Evolutionary conservation across 2,329 filamentous ascomycete species (phyloP), one percentile per base, ranked within the genome.

Genomic region (Aspergillus uvarum): DNA sequence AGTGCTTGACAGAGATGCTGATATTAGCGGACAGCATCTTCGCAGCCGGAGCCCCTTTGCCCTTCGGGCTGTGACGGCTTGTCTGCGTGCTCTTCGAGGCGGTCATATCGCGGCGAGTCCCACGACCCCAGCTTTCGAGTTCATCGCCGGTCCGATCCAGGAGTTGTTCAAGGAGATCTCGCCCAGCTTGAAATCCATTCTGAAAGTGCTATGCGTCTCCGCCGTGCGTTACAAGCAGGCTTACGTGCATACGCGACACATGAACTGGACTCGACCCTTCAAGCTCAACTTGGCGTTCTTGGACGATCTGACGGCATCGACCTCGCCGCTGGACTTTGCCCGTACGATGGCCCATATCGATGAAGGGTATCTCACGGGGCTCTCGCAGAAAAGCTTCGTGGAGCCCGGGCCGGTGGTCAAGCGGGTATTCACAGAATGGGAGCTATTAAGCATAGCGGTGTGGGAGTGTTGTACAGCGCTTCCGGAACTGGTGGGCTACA

Each of bases 381-480:
- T 77, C 5, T 69, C 68, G 5, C 60, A 59, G 5, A 59, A 70
- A 47, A 64, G 58, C 54, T 61, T 76, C 51, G 51, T 69, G 11
- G 59, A 65, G 11, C 60, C 72, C 5, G 69, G 71, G 21, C 51
- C 62, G 2, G 48, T 66, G 10, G 62, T 71, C 0, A 64, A 60
- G 7, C 50, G 51, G n/a, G 48, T 77, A 5, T 48, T 71, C 4
- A 48, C 51, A 0, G 65, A 70, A 49, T 78, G 76, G 76, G 66
- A 71, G 38, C 51, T 56, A 21, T 63, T 77, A 12, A 72, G 68
- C 38, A 66, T 67, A 5, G 70, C 71, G 1, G 71, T 74, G 1
- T 76, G 74, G 70, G 76, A 78, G 63, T 77, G 71, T 58, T 78
- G 74, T 54, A 68, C 66, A 2, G 75, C 73, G 11, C 60, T 77